Base-by-base conservation (phyloP, 345 rosid species). In the Sisymbrium altissimum region DNA sequence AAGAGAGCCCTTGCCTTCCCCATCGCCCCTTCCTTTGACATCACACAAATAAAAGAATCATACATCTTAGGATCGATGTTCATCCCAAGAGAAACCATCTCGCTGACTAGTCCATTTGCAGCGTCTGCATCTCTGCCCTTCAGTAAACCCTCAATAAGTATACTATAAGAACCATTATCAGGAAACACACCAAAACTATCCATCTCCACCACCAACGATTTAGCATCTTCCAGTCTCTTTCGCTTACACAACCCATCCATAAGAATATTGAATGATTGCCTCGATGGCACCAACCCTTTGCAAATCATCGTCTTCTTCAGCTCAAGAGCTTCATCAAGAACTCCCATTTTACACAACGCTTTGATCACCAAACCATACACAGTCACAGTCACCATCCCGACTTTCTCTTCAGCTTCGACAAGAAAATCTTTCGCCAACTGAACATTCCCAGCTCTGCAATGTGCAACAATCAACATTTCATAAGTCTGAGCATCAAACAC, bases 141-240 rank as follows among this genome's bases (percentile, higher is more conserved):
- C 77, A 84, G 61, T 54, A 89, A 77, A 62, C 94, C 94, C 57
- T 82, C 83, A 48, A 93, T 84, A 85, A 91, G 61, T 45, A 86
- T 30, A 43, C 76, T 84, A 70, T 65, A 86, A 55, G 84, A 64
- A 69, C 84, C 27, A 15, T 66, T 69, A 32, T 83, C 80, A 71
- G 88, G 92, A 43, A 64, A 68, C 70, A 86, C 72, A 71, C 91
- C 91, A 70, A 38, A 30, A 48, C 50, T 27, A 59, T 44, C 45
- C 92, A 90, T 90, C 81, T 88, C 89, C 38, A 74, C 73, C 77
- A 90, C 39, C 76, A 93, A 23, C 50, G 70, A 48, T 60, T 73
- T 81, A 6, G 89, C 98, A 30, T 89, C 98, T 27, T 49, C 66
- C 2, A 68, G 49, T 83, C 88, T 81, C 77, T 77, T 87, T 41